Evolutionary conservation across 176 grass and related monocot species (phyloP).

Genomic region (Musa troglodytarum): DNA sequence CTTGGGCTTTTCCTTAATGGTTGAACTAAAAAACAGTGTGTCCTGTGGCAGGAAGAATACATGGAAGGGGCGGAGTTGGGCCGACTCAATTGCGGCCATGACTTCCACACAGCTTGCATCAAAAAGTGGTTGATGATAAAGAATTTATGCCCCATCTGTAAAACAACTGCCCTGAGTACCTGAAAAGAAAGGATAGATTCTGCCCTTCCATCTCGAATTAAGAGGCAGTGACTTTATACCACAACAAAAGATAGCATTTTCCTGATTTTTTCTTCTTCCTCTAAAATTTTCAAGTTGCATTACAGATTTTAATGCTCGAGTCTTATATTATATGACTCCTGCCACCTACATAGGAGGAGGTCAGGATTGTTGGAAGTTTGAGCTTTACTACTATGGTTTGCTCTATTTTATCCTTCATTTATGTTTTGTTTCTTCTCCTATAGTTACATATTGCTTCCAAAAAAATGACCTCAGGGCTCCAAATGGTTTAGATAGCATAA

Average conservation of each 20-base stretch:
- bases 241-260: not conserved
- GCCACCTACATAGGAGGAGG: too few relatives aligned
- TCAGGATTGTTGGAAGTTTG: too few relatives aligned
- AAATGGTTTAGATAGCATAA: too few relatives aligned
- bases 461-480: too few relatives aligned
- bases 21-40: not conserved
- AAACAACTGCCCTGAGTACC: conserved; percentile 1
- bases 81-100: conserved; percentile 5
- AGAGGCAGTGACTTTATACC: not conserved
- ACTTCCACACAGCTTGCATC: conserved; percentile 20
- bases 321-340: too few relatives aligned
- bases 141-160: conserved; percentile 14
- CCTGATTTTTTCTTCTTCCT: not conserved
- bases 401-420: too few relatives aligned
- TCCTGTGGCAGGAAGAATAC: conserved; percentile 4
- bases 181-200: not conserved
- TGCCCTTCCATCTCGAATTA: not conserved
- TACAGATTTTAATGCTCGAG: too few relatives aligned
- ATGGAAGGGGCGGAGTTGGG: not conserved
- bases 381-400: too few relatives aligned
- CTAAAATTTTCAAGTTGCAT: too few relatives aligned
- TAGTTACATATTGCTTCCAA: too few relatives aligned
- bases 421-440: too few relatives aligned
- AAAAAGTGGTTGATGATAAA: conserved; percentile 12
- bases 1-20: not conserved